Evolutionary conservation across 208 protist species (phyloP), one percentile per base, ranked within the genome.

Genomic region (Endotrypanum monterogeii): DNA sequence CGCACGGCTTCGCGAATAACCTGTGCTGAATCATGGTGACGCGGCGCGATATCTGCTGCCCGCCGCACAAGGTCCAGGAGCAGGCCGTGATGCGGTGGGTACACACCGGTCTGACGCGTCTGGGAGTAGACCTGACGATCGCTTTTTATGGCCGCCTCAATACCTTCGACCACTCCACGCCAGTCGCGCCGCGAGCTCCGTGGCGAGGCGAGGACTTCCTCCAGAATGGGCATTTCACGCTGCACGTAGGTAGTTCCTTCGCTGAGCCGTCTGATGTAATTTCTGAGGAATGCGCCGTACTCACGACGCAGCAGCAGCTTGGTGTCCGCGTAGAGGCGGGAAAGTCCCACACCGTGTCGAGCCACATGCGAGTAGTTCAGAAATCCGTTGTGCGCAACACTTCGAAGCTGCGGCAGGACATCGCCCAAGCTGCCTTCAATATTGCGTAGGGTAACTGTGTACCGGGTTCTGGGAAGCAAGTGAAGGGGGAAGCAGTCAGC

Each of bases 331-430:
- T 90, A 96, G 62, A 87, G 73, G 35, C 79, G 83, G 50, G 77
- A 80, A 20, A 86, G 73, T 2, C 87, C 78, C 16, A 89, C 62
- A 23, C 92, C 92, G 72, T 96, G 92, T 0, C 90, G 85, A 0
- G 87, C 92, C 1, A 91, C 71, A 83, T 96, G 90, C 14, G 63
- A 73, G 83, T 94, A 96, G 79, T 96, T 96, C 20, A 93, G 32
- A 56, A 92, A 89, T 12, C 92, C 92, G 55, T 77, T 37, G 23
- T 54, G 48, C 44, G 69, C 61, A 2, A 96, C 20, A 37, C 67
- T 66, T 30, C 85, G 84, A 16, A 96, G 83, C 58, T 79, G 82
- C 1, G 85, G 81, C 60, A 96, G 83, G n/a, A 96, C 71, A 67
- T 93, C 86, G 2, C 81, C 73, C 18, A 96, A 76, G 67, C 83